These are phyloP conservation scores for Coelastrella sp. DNA, from an alignment of 139 green algal genomes.

Conservation along the genomic window DNA sequence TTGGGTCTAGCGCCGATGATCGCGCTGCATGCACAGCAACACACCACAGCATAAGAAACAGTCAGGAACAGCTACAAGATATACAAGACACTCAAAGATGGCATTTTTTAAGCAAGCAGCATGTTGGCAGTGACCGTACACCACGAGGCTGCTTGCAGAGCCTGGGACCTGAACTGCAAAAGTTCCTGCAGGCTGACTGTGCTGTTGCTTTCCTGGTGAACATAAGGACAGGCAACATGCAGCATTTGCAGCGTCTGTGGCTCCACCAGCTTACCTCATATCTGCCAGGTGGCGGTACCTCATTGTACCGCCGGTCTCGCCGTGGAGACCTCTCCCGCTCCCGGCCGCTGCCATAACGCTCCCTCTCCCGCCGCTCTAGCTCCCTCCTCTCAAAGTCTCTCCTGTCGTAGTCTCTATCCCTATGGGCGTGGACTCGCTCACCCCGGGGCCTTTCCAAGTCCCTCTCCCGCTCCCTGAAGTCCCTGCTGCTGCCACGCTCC, in stretches of 20 bases:
- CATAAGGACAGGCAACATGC: neutral
- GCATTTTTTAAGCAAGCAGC: too few species aligned
- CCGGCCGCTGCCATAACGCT: conserved; percentile 10
- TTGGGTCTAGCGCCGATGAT: neutral
- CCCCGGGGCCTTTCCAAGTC: neutral
- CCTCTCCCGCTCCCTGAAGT: neutral
- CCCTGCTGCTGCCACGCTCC: neutral
- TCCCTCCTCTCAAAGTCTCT: neutral
- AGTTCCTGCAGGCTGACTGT: too few species aligned
- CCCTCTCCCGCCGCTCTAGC: neutral
- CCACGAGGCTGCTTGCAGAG: too few species aligned
- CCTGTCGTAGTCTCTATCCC: conserved; percentile 22
- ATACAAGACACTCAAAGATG: neutral
- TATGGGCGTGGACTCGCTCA: neutral
- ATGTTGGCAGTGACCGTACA: too few species aligned
- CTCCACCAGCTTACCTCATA: neutral
- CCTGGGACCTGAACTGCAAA: too few species aligned
- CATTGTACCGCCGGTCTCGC: conserved; percentile 4
- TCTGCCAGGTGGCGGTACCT: conserved; percentile 19
- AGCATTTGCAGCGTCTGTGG: neutral
- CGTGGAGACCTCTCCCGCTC: conserved; percentile 33
- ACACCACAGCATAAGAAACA: neutral
- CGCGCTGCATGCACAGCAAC: neutral
- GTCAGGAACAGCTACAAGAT: neutral
- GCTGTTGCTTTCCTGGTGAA: neutral